phyloP scores from a whole-genome alignment of 2,329 filamentous ascomycete species.

The Penicillium sp. region DNA sequence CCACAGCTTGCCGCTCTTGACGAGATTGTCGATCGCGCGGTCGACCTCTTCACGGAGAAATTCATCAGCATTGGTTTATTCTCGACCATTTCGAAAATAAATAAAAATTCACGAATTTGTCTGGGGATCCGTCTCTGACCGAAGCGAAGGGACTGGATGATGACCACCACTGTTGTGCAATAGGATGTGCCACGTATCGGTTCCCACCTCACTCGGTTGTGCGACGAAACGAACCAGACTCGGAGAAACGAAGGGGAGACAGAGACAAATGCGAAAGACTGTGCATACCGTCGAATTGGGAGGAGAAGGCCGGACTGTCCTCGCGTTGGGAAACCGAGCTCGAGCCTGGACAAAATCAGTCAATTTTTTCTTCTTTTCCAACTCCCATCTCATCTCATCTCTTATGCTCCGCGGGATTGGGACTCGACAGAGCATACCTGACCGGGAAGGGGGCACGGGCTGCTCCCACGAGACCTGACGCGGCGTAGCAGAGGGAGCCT shows the following conservation, averaged over 20 bases:
- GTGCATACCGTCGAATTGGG: slow-evolving; percentile 83
- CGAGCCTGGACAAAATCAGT: slow-evolving; percentile 59
- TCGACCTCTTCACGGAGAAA: slow-evolving; percentile 75
- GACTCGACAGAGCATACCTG: slow-evolving; percentile 56
- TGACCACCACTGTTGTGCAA: not conserved
- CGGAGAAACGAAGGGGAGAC: slow-evolving; percentile 2
- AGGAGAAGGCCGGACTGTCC: slow-evolving; percentile 76
- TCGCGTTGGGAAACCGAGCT: slow-evolving; percentile 76
- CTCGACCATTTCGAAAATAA: not conserved
- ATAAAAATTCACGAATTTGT: too few relatives aligned
- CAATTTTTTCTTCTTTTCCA: slow-evolving; percentile 3
- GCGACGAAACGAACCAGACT: slow-evolving; percentile 7
- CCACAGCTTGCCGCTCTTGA: slow-evolving; percentile 96
- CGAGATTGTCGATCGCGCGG: slow-evolving; percentile 89
- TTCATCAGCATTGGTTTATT: too few relatives aligned
- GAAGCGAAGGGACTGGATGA: not conserved
- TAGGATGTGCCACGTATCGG: not conserved
- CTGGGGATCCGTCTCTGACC: too few relatives aligned
- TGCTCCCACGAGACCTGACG: slow-evolving; percentile 75
- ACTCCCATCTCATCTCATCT: not conserved
- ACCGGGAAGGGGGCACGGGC: slow-evolving; percentile 71
- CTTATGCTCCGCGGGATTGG: not conserved
- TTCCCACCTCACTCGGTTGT: not conserved
- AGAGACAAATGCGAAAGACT: slow-evolving; percentile 3
- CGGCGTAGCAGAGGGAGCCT: slow-evolving; percentile 53